Evolutionary conservation across 2,329 filamentous ascomycete species (phyloP), one percentile per base, ranked within the genome.

Genomic region (Colletotrichum lindemuthianum): DNA sequence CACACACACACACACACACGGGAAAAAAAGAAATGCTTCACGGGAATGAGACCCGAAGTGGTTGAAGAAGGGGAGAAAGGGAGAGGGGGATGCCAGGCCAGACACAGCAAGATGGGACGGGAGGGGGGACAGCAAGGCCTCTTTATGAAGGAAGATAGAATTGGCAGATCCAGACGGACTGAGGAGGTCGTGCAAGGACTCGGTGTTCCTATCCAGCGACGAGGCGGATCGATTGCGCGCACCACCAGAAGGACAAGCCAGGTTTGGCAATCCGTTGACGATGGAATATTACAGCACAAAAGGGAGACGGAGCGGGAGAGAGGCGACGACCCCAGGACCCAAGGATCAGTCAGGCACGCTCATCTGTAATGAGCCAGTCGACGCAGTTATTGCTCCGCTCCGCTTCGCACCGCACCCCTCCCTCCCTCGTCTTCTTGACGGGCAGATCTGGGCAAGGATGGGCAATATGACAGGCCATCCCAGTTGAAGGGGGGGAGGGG

Each of bases 211-310:
- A 58, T 65, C 61, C 50, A 65, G 51, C 45, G 40, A 36, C 51
- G 9, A 65, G 43, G 61, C 60, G 63, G 63, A 59, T 54, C 54
- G 41, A 64, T 33, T 66, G 59, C 53, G 64, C n/a, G 53, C n/a
- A n/a, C n/a, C n/a, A n/a, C 59, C 58, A 64, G 60, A n/a, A n/a
- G n/a, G n/a, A n/a, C 33, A 16, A 8, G 8, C 47, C 24, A 44
- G 58, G 36, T 15, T 32, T 24, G 24, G 53, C 37, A 41, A 8
- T 59, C 39, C 43, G 41, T 64, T 49, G 52, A 64, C 60, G 53
- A 64, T 59, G 63, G 59, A 54, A 52, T 63, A 66, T 66, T 66
- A 63, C 59, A 61, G 24, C 47, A 61, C 34, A 24, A 55, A 36
- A 48, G 34, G 10, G 37, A 41, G 24, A 16, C 32, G 58, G 51